A percentile compares a stretch with the other conserved stretches of the same genome.
Conservation (phyloP, 1,284 basidiomycete species). For the Heterobasidion occidentale region DNA sequence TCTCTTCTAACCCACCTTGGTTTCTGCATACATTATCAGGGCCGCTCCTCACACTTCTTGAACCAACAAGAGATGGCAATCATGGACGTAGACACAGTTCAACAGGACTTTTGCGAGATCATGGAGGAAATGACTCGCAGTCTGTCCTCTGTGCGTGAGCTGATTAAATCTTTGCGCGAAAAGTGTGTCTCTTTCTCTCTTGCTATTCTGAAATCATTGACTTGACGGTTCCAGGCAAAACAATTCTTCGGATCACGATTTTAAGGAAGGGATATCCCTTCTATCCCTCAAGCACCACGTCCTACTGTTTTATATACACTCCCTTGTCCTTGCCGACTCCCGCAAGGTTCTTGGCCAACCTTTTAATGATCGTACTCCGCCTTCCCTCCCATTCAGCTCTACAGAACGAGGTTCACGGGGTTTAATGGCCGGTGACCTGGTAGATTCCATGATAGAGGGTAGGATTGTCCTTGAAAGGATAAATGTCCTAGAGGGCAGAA, state of each 20-base stretch:
- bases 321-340: conserved; percentile 71
- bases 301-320: conserved; percentile 84
- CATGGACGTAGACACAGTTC: conserved; percentile 11
- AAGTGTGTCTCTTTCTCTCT: conserved; percentile 30
- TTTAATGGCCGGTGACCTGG: conserved; percentile 50
- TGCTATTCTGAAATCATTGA: conserved; percentile 3
- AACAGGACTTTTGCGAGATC: conserved; percentile 27
- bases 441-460: conserved; percentile 68
- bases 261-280: conserved; percentile 81
- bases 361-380: conserved; percentile 41
- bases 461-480: conserved; percentile 76
- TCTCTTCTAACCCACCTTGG: background rate
- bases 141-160: conserved; percentile 51
- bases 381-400: conserved; percentile 44
- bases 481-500: conserved; percentile 73
- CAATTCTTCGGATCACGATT: conserved; percentile 44
- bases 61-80: conserved; percentile 1
- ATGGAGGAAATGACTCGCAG: conserved; percentile 59
- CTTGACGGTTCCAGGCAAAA: conserved; percentile 17
- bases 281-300: conserved; percentile 85
- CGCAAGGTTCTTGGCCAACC: conserved; percentile 61
- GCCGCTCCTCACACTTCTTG: background rate
- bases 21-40: background rate
- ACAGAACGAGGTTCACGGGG: conserved; percentile 48
- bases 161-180: conserved; percentile 43